Conservation (phyloP, 441 rosid species). For the Pelargonium cotyledonis region DNA sequence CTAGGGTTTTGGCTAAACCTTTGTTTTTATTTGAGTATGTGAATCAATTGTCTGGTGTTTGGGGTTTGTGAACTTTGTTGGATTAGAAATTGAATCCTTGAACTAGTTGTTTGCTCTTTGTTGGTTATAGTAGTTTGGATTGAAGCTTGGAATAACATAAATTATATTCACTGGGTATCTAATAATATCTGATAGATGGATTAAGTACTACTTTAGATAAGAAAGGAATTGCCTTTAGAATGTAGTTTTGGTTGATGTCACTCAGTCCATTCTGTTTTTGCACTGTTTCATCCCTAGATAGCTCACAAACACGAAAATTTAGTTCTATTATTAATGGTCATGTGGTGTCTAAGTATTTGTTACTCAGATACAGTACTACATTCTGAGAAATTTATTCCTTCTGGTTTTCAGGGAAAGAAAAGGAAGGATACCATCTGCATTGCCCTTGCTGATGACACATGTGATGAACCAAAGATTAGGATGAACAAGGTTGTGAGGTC, state of each 20-base stretch:
- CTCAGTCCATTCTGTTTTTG: background rate
- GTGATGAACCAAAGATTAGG: constrained; percentile 80
- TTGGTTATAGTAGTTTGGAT: too few relatives aligned
- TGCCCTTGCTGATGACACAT: constrained; percentile 77
- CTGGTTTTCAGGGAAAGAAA: constrained; percentile 59
- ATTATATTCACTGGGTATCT: too few relatives aligned
- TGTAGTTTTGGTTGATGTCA: background rate
- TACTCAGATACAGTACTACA: background rate
- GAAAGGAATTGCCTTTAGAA: too few relatives aligned
- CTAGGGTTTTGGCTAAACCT: background rate
- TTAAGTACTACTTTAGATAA: too few relatives aligned
- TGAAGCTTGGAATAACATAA: too few relatives aligned
- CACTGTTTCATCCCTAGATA: background rate
- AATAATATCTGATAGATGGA: background rate
- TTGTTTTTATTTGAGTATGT: background rate
- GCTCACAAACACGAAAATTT: background rate
- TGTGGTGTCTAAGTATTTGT: too few relatives aligned
- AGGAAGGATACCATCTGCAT: constrained; percentile 82
- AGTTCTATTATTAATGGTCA: too few relatives aligned
- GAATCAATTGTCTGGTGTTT: background rate
- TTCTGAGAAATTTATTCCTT: background rate
- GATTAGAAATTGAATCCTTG: background rate
- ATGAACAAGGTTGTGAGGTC: constrained; percentile 88
- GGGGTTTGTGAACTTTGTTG: background rate
- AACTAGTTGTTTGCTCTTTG: background rate